Base-by-base conservation (phyloP, 2,329 filamentous ascomycete species). In the Boeremia lycopersici region DNA sequence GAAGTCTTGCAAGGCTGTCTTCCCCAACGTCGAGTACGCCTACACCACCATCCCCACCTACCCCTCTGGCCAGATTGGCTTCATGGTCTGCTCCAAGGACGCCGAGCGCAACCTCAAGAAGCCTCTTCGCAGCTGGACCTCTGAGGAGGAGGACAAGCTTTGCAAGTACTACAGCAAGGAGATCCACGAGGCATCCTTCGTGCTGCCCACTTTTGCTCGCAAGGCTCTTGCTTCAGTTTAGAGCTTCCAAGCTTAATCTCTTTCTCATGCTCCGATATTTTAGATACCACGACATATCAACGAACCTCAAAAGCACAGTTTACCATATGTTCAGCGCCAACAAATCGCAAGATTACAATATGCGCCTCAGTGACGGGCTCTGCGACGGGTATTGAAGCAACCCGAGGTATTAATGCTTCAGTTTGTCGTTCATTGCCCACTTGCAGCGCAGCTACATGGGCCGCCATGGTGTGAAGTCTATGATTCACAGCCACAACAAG, bases 1-100 rank as follows among this genome's bases (percentile, higher is more conserved):
- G 87, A 93, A 96, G 85, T 86, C 92, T 74, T 97, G 93, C 89
- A 89, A 89, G 78, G 89, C 95, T 78, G 90, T 99, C 78, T 99
- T 99, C 88, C 93, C 95, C 63, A 90, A 91, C 61, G 95, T 90
- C 77, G 95, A 99, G 82, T 99, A 98, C 82, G 95, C 90, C 70
- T 99, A 97, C 86, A 98, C 93, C 73, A 98, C 93, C 71, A 99
- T 99, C 78, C 95, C 95, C 56, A 99, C 95, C 75, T 99, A 99
- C 84, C 95, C 95, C 65, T 96, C 91, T 53, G 95, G 95, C 76
- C 95, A 99, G 83, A 99, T 99, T 73, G 95, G 95, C 76, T 99
- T 99, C 88, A 97, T 99, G 93, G 91, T 99, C 75, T 98, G 95
- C 88, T 90, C 85, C 88, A 98, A 99, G 87, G 93, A 98, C 76